Conservation (phyloP, 129 eudicot species). For the Artemisia tridentata region DNA sequence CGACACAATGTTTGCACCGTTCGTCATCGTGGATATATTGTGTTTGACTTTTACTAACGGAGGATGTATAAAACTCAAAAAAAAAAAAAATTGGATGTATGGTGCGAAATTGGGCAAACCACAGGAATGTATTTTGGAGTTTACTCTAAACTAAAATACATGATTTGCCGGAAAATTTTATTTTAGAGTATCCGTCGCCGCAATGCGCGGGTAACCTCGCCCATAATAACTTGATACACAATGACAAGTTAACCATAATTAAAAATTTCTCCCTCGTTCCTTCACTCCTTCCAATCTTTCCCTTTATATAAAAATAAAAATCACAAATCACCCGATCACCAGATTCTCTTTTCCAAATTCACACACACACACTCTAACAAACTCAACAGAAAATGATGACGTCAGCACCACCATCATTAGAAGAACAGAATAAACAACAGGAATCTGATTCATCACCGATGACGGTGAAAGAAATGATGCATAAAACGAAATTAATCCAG, state of each 20-base stretch:
- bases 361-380: constrained; percentile 16
- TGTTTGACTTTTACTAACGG: no score
- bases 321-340: constrained; percentile 28
- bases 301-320: constrained; percentile 14
- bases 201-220: no score
- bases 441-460: neutral
- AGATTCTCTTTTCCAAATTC: constrained; percentile 29
- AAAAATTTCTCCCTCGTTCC: constrained; percentile 30
- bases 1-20: no score
- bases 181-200: no score
- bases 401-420: constrained; percentile 21
- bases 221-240: no score
- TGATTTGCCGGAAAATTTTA: no score
- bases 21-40: no score
- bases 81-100: no score
- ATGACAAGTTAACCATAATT: constrained; percentile 18
- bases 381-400: constrained; percentile 37
- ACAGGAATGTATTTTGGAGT: no score
- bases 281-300: neutral
- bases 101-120: no score
- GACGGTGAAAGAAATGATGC: constrained; percentile 43
- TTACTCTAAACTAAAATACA: no score
- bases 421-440: constrained; percentile 31
- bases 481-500: constrained; percentile 73
- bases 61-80: no score